Conservation (phyloP, 257 asterid genomes). For the Lithospermum erythrorhizon region DNA sequence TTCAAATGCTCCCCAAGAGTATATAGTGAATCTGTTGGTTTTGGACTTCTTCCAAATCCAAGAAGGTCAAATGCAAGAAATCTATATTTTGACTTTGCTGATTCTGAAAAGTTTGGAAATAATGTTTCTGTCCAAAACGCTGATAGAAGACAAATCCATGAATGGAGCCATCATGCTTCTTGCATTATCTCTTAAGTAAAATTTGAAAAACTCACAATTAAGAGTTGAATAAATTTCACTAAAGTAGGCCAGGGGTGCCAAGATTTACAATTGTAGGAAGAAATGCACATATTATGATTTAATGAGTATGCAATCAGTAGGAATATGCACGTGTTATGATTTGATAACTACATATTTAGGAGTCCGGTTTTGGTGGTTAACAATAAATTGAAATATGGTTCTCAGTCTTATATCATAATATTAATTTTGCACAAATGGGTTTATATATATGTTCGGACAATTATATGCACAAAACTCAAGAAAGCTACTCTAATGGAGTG, state of each 20-base stretch:
- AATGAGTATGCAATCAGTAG: no score
- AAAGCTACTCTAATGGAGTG: no score
- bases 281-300: not conserved
- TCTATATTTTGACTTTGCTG: conserved; percentile 58
- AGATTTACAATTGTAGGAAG: not conserved
- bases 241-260: no score
- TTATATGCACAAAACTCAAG: no score
- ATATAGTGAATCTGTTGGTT: conserved; percentile 71
- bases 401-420: no score
- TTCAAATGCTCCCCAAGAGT: conserved; percentile 76
- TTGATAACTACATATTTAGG: no score
- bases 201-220: not conserved
- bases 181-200: conserved; percentile 27
- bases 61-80: conserved; percentile 78
- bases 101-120: conserved; percentile 63
- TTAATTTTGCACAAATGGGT: no score
- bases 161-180: conserved; percentile 76
- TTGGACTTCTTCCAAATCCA: conserved; percentile 91
- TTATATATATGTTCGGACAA: no score
- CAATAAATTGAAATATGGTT: no score
- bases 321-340: no score
- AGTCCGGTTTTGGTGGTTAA: no score
- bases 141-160: conserved; percentile 87
- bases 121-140: conserved; percentile 89
- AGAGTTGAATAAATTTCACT: not conserved